A percentile compares a stretch with the other conserved stretches of the same genome.
phyloP scores from a whole-genome alignment of 177 flowering plant species.

The Telopea speciosissima region DNA sequence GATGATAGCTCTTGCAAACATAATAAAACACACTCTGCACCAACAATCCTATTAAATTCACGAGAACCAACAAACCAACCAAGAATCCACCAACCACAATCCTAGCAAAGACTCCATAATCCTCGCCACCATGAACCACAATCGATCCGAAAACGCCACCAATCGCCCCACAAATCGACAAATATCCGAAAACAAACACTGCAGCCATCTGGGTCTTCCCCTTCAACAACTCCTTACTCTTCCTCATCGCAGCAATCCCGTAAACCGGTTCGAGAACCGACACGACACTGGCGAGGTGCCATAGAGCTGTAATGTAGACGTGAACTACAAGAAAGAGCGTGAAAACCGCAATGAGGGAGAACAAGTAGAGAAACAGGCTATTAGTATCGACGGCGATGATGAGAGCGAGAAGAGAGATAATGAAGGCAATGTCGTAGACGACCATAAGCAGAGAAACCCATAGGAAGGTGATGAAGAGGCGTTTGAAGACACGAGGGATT shows the following conservation, averaged over 20 bases:
- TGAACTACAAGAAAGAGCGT: not conserved
- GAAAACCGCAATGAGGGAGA: not conserved
- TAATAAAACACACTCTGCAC: conserved; percentile 56
- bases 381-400: not conserved
- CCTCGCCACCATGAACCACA: not conserved
- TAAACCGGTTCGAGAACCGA: not conserved
- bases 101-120: not conserved
- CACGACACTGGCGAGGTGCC: conserved; percentile 1
- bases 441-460: not conserved
- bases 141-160: not conserved
- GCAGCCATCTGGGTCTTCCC: conserved; percentile 1
- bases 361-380: not conserved
- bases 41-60: conserved; percentile 44
- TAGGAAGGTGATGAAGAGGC: conserved; percentile 3
- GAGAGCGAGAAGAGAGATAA: not conserved
- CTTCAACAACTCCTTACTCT: not conserved
- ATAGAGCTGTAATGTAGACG: not conserved
- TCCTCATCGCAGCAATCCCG: not conserved
- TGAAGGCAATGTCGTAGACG: not conserved
- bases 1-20: conserved; percentile 53
- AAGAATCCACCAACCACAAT: not conserved
- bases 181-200: not conserved
- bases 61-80: conserved; percentile 27
- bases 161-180: not conserved
- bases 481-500: not conserved